phyloP scores from a whole-genome alignment of 257 asterid species.

The Lantana camara region DNA sequence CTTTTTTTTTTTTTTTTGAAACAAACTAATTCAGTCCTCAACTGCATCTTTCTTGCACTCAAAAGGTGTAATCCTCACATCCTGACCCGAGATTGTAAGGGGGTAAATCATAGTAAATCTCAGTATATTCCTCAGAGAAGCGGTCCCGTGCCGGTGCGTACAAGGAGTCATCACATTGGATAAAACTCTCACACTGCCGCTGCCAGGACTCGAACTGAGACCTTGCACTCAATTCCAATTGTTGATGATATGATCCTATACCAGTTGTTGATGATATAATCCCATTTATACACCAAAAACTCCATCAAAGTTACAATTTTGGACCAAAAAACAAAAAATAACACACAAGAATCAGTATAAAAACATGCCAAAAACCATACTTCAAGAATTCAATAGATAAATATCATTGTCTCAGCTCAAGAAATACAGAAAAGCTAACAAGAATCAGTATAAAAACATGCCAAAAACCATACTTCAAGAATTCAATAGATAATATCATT shows the following conservation, averaged over 20 bases:
- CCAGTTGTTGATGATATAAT: not conserved
- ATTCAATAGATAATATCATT: slow-evolving; percentile 14
- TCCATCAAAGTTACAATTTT: not conserved
- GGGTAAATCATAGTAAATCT: no score
- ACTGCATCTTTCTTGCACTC: no score
- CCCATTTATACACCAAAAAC: not conserved
- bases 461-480: slow-evolving; percentile 17
- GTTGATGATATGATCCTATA: not conserved
- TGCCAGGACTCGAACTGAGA: no score
- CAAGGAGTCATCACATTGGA: no score
- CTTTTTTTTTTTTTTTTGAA: no score
- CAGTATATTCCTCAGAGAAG: no score
- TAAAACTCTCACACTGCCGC: no score
- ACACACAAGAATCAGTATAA: not conserved
- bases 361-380: slow-evolving; percentile 14
- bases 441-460: not conserved
- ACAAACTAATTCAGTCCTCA: no score
- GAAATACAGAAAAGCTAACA: slow-evolving; percentile 17
- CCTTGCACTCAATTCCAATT: no score
- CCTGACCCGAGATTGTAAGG: no score
- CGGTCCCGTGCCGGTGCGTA: no score
- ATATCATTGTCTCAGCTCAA: slow-evolving; percentile 8
- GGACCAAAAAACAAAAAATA: not conserved
- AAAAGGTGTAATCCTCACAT: no score
- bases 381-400: slow-evolving; percentile 15